Percentiles rank a stretch among this genome's conserved stretches.
phyloP scores from a whole-genome alignment of 257 asterid genomes.

The Nicotiana tomentosiformis region DNA sequence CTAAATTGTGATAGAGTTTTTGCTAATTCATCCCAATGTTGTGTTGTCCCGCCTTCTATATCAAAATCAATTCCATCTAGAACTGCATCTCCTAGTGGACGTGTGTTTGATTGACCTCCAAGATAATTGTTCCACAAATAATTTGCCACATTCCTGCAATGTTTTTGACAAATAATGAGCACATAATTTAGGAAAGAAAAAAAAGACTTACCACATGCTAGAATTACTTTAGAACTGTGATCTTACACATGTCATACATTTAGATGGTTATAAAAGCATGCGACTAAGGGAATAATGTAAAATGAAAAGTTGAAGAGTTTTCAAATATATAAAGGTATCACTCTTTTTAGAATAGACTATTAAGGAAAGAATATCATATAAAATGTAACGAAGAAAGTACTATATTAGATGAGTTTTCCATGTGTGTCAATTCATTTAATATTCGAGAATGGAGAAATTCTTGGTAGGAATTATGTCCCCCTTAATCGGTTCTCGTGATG shows the following conservation, averaged over 20 bases:
- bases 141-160: constrained; percentile 18
- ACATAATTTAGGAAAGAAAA: too few relatives aligned
- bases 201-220: neutral
- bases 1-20: constrained; percentile 27
- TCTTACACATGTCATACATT: too few relatives aligned
- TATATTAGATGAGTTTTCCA: neutral
- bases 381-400: too few relatives aligned
- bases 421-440: neutral
- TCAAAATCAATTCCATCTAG: constrained; percentile 68
- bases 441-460: neutral
- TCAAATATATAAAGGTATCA: neutral
- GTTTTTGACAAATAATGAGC: neutral
- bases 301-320: neutral
- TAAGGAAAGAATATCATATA: neutral
- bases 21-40: constrained; percentile 45
- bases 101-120: constrained; percentile 39
- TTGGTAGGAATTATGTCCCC: neutral
- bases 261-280: too few relatives aligned
- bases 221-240: neutral
- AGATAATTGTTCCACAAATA: constrained; percentile 60
- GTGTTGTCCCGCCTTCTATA: constrained; percentile 47
- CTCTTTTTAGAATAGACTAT: too few relatives aligned
- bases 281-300: neutral
- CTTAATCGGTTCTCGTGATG: neutral
- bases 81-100: constrained; percentile 58